A percentile compares a stretch with the other conserved stretches of the same genome.
Conservation (phyloP, 2,329 filamentous ascomycete species). For the Alternaria metachromatica region DNA sequence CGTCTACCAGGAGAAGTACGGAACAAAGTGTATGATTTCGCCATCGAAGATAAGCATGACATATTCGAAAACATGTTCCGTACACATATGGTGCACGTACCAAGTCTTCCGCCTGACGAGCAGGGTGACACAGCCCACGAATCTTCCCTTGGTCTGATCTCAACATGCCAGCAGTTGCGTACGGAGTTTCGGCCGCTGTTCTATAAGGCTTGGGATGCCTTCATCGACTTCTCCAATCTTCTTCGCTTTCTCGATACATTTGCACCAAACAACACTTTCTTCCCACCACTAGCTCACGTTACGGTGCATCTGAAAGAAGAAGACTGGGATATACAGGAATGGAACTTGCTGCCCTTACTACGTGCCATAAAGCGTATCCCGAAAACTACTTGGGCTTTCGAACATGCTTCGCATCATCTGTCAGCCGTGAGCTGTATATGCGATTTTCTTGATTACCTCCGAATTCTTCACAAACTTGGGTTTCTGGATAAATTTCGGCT, state of each 20-base stretch:
- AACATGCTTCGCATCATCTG: neutral
- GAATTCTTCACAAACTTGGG: neutral
- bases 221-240: neutral
- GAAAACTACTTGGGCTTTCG: neutral
- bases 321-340: neutral
- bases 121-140: neutral
- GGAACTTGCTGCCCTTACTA: neutral
- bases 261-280: neutral
- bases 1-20: neutral
- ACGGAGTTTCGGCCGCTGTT: neutral
- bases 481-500: neutral
- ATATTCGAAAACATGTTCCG: neutral
- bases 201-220: neutral
- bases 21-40: neutral
- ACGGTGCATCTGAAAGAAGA: neutral
- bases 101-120: neutral
- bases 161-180: neutral
- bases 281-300: neutral
- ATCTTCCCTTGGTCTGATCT: neutral
- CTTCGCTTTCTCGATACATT: neutral
- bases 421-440: neutral
- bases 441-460: neutral
- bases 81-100: neutral
- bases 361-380: neutral
- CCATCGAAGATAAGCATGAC: neutral